These are phyloP conservation scores for Penicillium concentricum DNA, from an alignment of 2,329 filamentous ascomycete genomes.

Conservation along the genomic window DNA sequence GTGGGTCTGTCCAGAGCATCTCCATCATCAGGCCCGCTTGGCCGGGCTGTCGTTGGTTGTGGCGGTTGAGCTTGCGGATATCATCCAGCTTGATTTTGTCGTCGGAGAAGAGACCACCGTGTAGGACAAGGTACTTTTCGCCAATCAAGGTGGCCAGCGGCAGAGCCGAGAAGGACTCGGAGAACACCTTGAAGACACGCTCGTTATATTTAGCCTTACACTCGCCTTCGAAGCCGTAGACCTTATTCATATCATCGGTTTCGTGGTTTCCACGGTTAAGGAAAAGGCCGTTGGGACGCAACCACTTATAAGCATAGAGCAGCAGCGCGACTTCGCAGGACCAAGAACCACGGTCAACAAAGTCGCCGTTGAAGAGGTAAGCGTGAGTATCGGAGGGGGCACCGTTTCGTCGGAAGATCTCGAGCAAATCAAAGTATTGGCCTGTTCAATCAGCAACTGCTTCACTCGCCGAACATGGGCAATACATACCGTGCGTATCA, in stretches of 20 bases:
- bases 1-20: conserved; percentile 99
- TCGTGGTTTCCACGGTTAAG: conserved; percentile 98
- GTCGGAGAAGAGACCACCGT: conserved; percentile 91
- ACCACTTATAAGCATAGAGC: conserved; percentile 95
- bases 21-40: conserved; percentile 99
- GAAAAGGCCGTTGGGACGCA: conserved; percentile 84
- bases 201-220: conserved; percentile 98
- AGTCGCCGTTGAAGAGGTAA: conserved; percentile 98
- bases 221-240: conserved; percentile 97
- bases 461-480: background rate
- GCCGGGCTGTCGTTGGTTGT: conserved; percentile 87
- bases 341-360: conserved; percentile 97
- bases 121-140: conserved; percentile 84
- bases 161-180: conserved; percentile 93
- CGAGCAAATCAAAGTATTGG: conserved; percentile 96
- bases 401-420: conserved; percentile 91
- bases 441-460: conserved; percentile 51
- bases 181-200: conserved; percentile 93
- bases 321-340: conserved; percentile 94
- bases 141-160: conserved; percentile 90
- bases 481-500: conserved; percentile 78
- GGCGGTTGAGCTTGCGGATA: conserved; percentile 86
- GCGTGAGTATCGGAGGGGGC: conserved; percentile 79
- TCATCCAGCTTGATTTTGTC: conserved; percentile 90
- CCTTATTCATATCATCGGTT: conserved; percentile 98